Percentiles rank a stretch among this genome's conserved stretches.
These are phyloP conservation scores for Pyrus betulifolia DNA, from an alignment of 306 rosid species.

Conservation along the genomic window DNA sequence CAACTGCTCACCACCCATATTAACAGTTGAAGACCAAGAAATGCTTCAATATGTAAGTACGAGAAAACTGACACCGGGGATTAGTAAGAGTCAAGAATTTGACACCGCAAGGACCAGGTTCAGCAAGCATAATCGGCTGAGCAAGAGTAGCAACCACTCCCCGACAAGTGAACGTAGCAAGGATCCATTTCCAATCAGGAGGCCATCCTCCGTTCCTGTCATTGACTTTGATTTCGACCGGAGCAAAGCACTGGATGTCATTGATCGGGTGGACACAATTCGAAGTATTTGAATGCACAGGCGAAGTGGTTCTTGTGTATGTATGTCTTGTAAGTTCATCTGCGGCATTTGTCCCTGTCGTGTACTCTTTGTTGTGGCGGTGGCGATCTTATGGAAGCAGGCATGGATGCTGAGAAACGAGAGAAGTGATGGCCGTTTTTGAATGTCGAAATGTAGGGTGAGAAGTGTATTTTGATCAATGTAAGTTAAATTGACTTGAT, in stretches of 20 bases:
- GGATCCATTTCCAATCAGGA: slow-evolving; percentile 48
- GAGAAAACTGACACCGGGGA: slow-evolving; percentile 83
- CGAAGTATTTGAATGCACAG: slow-evolving; percentile 21
- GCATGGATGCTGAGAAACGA: background rate
- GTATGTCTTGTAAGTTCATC: background rate
- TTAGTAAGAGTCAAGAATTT: slow-evolving; percentile 94
- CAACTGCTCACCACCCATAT: slow-evolving; percentile 45
- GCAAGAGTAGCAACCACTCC: slow-evolving; percentile 91
- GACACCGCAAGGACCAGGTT: slow-evolving; percentile 59
- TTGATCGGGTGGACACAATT: slow-evolving; percentile 80
- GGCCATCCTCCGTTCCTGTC: slow-evolving; percentile 65
- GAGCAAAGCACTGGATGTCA: slow-evolving; percentile 69
- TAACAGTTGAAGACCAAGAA: slow-evolving; percentile 84
- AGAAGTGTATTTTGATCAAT: background rate
- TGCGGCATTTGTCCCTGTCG: background rate
- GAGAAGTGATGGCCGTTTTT: background rate
- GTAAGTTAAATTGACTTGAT: background rate
- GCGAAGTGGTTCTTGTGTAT: background rate
- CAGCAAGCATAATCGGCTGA: slow-evolving; percentile 70
- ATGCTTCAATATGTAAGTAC: slow-evolving; percentile 80
- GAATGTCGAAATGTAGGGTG: slow-evolving; percentile 12
- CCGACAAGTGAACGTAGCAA: slow-evolving; percentile 50
- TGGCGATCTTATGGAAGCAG: background rate
- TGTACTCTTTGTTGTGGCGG: background rate
- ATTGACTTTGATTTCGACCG: slow-evolving; percentile 72